phyloP scores from a whole-genome alignment of 73 alveolate genomes.

The Paramecium sexaurelia region DNA sequence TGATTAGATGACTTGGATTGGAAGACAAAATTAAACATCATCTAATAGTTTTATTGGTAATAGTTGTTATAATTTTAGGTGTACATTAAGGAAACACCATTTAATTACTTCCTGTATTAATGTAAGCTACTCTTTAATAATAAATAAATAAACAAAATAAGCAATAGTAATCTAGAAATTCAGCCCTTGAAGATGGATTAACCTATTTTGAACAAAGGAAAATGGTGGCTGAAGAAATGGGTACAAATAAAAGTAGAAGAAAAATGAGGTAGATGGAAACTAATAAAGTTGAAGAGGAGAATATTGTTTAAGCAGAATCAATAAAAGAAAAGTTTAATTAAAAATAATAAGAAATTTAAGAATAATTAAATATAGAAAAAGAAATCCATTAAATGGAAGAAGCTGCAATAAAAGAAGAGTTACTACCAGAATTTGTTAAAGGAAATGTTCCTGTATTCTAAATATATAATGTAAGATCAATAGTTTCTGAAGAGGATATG shows the following conservation, averaged over 20 bases:
- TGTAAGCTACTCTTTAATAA: not conserved
- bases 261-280: constrained; percentile 52
- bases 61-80: not conserved
- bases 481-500: constrained; percentile 36
- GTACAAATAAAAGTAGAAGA: constrained; percentile 54
- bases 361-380: not conserved
- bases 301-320: constrained; percentile 42
- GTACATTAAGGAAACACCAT: not conserved
- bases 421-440: constrained; percentile 25
- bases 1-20: constrained; percentile 27
- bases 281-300: constrained; percentile 39
- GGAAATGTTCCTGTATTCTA: not conserved
- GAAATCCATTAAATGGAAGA: constrained; percentile 22
- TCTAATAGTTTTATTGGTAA: not conserved
- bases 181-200: constrained; percentile 51
- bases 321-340: constrained; percentile 27
- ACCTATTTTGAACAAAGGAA: constrained; percentile 34
- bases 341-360: not conserved
- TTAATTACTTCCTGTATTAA: not conserved
- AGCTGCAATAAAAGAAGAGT: not conserved
- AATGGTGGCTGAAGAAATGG: constrained; percentile 46
- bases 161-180: not conserved
- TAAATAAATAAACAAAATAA: constrained; percentile 6
- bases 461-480: constrained; percentile 3
- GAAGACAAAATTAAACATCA: not conserved